Base-by-base conservation (phyloP, 768 basidiomycete genomes). In the Russula vinacea region DNA sequence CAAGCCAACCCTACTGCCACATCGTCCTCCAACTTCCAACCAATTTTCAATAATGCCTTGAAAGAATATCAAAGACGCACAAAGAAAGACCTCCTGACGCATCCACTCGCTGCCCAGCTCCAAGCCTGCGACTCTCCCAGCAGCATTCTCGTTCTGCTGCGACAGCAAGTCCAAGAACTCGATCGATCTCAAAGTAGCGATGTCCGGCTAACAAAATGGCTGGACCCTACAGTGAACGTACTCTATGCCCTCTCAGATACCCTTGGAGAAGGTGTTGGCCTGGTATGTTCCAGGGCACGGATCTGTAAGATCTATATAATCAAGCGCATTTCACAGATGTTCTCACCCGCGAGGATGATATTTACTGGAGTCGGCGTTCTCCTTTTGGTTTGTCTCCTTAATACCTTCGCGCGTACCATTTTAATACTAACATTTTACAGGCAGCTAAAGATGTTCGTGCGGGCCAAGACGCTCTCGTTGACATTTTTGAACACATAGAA, bases 291-390 rank as follows among this genome's bases (percentile, higher is more conserved):
- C n/a, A n/a, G n/a, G n/a, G n/a, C n/a, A n/a, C n/a, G n/a, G n/a
- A n/a, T n/a, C n/a, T 14, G 42, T 17, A 16, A 16, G 13, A 26
- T 14, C 5, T 26, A 10, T 35, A 35, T 10, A 7, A 35, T 35
- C 8, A 35, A 35, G 24, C 2, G 19, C 16, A 13, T 44, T 26
- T 56, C 3, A 2, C 22, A 54, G 60, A 3, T 40, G 33, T 39
- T 54, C 24, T 35, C 53, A 1, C 61, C 61, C 0, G 51, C 40
- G 5, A 24, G 13, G 3, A 16, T 19, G 6, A 24, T 60, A 32
- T 52, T 54, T 53, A 16, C 33, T 2, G 52, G 40, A 11, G 16
- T 60, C 5, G 60, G 60, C 6, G 29, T 62, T 9, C 45, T 56
- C 11, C 53, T 54, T 32, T 11, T 3, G 3, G 59, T 60, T 0